phyloP scores from a whole-genome alignment of 306 rosid species.

The Phaseolus lunatus region DNA sequence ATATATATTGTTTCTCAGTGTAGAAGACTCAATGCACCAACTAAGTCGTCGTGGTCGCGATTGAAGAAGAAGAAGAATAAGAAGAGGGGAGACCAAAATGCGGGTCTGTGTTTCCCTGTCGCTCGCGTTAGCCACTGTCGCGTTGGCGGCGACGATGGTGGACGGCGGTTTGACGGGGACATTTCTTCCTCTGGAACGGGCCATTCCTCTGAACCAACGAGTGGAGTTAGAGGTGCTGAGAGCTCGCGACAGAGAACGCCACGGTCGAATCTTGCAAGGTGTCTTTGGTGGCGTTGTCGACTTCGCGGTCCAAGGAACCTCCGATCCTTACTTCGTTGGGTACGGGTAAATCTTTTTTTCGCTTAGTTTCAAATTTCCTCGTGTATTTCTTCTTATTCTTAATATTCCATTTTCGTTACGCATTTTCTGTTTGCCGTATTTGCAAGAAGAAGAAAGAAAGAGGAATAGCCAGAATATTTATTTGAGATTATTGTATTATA shows the following conservation, averaged over 20 bases:
- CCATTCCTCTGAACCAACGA: constrained; percentile 64
- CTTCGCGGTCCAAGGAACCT: constrained; percentile 89
- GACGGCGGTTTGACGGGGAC: constrained; percentile 54
- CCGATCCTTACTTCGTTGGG: constrained; percentile 90
- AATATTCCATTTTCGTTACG: background rate
- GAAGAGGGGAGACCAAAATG: constrained; percentile 54
- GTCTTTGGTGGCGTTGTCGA: constrained; percentile 67
- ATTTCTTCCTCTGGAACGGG: constrained; percentile 72
- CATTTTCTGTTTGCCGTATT: constrained; percentile 39
- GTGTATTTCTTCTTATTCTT: background rate
- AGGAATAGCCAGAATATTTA: background rate
- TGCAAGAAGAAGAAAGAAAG: constrained; percentile 13
- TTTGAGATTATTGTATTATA: background rate
- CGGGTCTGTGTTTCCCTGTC: constrained; percentile 45
- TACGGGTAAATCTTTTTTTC: constrained; percentile 53
- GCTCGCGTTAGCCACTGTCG: constrained; percentile 42
- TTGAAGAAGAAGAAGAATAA: constrained; percentile 11
- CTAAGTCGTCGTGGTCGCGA: constrained; percentile 42
- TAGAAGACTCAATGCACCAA: constrained; percentile 49
- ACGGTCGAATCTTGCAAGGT: constrained; percentile 78
- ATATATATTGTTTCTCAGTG: constrained; percentile 5
- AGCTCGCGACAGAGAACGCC: constrained; percentile 80
- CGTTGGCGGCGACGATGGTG: constrained; percentile 49
- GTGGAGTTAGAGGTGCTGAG: constrained; percentile 62
- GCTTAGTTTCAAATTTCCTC: constrained; percentile 15